These are phyloP conservation scores for Camellia sinensis DNA, from an alignment of 148 eudicot species.

Conservation along the genomic window DNA sequence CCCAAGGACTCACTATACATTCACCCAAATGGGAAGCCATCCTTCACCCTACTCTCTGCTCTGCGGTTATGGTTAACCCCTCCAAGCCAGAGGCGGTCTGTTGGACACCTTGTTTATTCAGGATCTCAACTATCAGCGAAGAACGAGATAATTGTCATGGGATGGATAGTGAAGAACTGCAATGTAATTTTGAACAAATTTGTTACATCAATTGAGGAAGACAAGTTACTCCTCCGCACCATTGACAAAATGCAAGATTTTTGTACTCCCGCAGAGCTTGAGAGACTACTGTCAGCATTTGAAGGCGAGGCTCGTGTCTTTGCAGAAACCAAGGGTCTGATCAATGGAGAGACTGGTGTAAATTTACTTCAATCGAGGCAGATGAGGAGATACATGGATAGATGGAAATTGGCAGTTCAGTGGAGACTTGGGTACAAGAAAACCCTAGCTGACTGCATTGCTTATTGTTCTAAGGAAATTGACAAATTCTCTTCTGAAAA, in stretches of 20 bases:
- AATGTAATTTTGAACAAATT: constrained; percentile 32
- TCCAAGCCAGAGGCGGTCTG: constrained; percentile 49
- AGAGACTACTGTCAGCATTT: constrained; percentile 20
- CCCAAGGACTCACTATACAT: constrained; percentile 67
- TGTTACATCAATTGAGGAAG: constrained; percentile 67
- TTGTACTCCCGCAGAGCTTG: constrained; percentile 19
- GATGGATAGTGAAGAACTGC: constrained; percentile 56
- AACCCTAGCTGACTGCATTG: constrained; percentile 50
- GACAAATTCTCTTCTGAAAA: constrained; percentile 14
- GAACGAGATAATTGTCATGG: constrained; percentile 63
- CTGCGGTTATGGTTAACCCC: constrained; percentile 80
- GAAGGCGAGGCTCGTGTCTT: constrained; percentile 45
- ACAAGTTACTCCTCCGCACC: constrained; percentile 32
- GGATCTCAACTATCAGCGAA: constrained; percentile 60
- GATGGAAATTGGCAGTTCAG: constrained; percentile 71
- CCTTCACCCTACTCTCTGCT: constrained; percentile 69
- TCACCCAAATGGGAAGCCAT: constrained; percentile 68
- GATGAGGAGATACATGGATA: constrained; percentile 37
- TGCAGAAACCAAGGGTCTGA: constrained; percentile 30
- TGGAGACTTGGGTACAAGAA: constrained; percentile 80
- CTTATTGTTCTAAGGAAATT: constrained; percentile 43
- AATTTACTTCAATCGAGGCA: constrained; percentile 17
- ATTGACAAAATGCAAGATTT: constrained; percentile 42
- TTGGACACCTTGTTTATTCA: constrained; percentile 55
- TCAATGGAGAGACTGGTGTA: constrained; percentile 19